Conservation (phyloP, 139 green algal genomes). For the Ulvella scutata region DNA sequence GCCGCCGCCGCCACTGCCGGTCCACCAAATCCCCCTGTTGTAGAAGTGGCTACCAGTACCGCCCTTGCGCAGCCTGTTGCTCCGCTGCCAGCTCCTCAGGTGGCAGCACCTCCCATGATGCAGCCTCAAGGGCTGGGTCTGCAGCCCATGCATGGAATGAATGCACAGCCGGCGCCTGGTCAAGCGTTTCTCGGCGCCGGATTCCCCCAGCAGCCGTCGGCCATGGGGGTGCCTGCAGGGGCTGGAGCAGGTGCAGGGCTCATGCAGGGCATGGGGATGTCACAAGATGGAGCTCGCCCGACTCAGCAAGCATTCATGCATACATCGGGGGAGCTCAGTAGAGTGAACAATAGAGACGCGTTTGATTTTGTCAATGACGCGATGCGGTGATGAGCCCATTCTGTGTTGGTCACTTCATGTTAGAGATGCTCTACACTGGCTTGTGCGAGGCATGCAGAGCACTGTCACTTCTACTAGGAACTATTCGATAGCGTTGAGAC, state of each 20-base stretch:
- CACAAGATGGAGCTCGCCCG: not conserved
- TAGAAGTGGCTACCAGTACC: not conserved
- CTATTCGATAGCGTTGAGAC: too few relatives aligned
- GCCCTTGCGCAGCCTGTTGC: not conserved
- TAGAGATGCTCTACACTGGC: too few relatives aligned
- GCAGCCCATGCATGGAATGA: not conserved
- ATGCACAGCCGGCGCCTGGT: not conserved
- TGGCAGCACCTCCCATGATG: not conserved
- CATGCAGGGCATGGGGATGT: not conserved
- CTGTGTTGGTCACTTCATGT: too few relatives aligned
- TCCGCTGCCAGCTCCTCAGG: not conserved
- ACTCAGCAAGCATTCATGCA: not conserved
- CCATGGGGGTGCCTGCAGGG: too few relatives aligned
- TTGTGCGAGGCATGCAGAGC: too few relatives aligned
- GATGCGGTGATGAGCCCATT: too few relatives aligned
- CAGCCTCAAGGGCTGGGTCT: not conserved
- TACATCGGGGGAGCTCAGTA: not conserved
- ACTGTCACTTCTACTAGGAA: too few relatives aligned
- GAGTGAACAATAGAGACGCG: not conserved
- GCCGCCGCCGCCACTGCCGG: too few relatives aligned
- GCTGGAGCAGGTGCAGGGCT: not conserved
- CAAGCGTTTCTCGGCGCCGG: too few relatives aligned
- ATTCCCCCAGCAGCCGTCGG: too few relatives aligned
- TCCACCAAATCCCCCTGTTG: not conserved
- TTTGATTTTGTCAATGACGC: conserved; percentile 2